Percentiles rank a stretch among this genome's conserved stretches.
phyloP scores from a whole-genome alignment of 2,329 filamentous ascomycete species.

The Diaporthe sp. region DNA sequence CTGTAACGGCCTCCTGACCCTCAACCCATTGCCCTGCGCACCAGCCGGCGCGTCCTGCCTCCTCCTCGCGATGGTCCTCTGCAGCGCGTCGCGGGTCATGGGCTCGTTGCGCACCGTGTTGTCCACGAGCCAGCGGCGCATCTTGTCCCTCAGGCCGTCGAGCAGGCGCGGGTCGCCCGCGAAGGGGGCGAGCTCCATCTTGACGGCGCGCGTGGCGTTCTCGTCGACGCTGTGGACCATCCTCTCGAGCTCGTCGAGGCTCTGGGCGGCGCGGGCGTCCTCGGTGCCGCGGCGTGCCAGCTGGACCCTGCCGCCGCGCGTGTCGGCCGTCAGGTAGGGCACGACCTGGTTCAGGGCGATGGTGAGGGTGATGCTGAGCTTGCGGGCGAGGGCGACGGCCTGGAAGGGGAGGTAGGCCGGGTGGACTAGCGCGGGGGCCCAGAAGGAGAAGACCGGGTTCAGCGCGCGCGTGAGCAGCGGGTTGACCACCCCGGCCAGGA shows the following conservation, averaged over 20 bases:
- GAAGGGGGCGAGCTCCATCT: conserved; percentile 86
- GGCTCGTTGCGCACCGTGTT: conserved; percentile 85
- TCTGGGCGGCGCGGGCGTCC: conserved; percentile 66
- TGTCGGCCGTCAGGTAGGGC: conserved; percentile 69
- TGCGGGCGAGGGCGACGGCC: conserved; percentile 80
- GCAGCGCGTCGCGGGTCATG: conserved; percentile 86
- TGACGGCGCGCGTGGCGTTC: conserved; percentile 80
- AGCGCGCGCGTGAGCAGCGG: conserved; percentile 52
- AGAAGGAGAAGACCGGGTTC: conserved; percentile 52
- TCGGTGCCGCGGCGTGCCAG: conserved; percentile 57
- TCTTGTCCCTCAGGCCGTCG: conserved; percentile 75
- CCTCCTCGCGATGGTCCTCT: conserved; percentile 74
- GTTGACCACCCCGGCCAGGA: conserved; percentile 62
- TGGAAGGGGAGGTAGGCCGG: conserved; percentile 88
- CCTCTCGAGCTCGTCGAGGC: conserved; percentile 76
- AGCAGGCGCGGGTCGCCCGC: conserved; percentile 77
- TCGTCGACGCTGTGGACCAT: conserved; percentile 72
- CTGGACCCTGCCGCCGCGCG: conserved; percentile 49
- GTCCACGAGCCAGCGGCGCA: conserved; percentile 90
- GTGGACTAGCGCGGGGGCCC: conserved; percentile 58
- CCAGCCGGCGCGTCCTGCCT: conserved; percentile 74
- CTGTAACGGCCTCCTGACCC: conserved; percentile 28
- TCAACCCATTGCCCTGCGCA: conserved; percentile 63
- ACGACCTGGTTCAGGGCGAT: conserved; percentile 88
- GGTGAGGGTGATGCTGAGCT: conserved; percentile 82